Evolutionary conservation across 768 basidiomycete species (phyloP), one percentile per base, ranked within the genome.

Genomic region (Leccinum rimulosum): DNA sequence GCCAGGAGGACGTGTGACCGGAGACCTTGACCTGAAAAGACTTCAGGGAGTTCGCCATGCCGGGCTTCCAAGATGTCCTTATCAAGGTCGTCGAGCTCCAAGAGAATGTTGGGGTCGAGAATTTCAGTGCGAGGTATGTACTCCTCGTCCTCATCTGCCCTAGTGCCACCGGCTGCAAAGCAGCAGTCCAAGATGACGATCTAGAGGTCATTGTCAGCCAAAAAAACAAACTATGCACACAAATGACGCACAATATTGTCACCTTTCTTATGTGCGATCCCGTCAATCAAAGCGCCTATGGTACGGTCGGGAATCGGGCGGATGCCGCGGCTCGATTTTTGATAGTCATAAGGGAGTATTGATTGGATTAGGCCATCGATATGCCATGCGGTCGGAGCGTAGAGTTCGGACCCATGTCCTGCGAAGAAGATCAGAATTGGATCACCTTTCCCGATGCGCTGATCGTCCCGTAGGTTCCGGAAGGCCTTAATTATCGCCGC

Each of bases 161-260:
- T 71, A 9, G 69, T 74, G 7, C 75, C 66, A 0, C 77, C 76
- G 1, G 68, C 77, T 4, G 80, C 77, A 62, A 73, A 69, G 60
- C 80, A 82, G 49, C 80, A 80, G 53, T 81, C 80, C 6, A 82
- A 68, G 45, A 82, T 76, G 17, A 80, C 64, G 10, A 75, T 78
- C 80, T 81, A 55, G 15, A 22, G 14, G 31, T 3, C 33, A 43
- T 50, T 8, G 56, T 58, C 35, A 56, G 43, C 1, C 10, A 30
- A 12, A 48, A 4, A 35, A 35, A 17, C 4, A 15, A 35, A 53
- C 1, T 1, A 15, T 9, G 35, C 15, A 27, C 43, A 43, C 8
- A 2, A 49, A 49, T 22, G 38, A 62, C 79, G 45, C 38, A 78
- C 80, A 27, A 80, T 79, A 57, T 80, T 81, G 61, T 79, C 72